Base-by-base conservation (phyloP, 2,329 filamentous ascomycete species). In the Hymenoscyphus fraxineus region DNA sequence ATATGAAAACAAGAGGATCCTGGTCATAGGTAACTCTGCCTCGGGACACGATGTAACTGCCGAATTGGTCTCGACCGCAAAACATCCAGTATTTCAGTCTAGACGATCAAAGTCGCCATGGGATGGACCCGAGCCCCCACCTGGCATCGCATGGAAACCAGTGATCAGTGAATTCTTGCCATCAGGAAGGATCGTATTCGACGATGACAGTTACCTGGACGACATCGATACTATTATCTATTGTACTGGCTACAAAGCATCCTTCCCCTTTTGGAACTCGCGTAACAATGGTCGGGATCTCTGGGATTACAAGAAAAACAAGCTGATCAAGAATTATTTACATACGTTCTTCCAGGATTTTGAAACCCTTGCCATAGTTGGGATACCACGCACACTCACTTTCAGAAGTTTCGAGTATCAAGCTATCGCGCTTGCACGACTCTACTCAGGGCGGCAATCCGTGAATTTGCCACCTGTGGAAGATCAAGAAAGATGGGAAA, bases 171-270 rank as follows among this genome's bases (percentile, higher is more conserved):
- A 79, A 38, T 86, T 78, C 69, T 67, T 74, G 31, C 10, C 75
- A 59, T 74, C 79, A 70, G 78, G 81, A 32, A 66, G 79, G 54
- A 74, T 86, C 70, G 60, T 81, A 31, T 91, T 95, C 68, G 80
- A 82, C 41, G 82, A 91, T 70, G 88, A 87, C 6, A 81, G 79
- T 0, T 74, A 88, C 10, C 88, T 92, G 71, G 77, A 78, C 4
- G 79, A 87, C 39, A 76, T 97, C 60, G 93, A 97, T 71, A 84
- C 85, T 1, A 78, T 97, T 2, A 75, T 97, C 40, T 97, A 94
- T 76, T 92, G 90, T 75, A 97, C 93, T 0, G 93, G 93, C 0
- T 97, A 95, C 72, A 85, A 94, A 65, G 95, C 90, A 76, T 88
- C 88, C 9, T 90, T 89, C 62, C 92, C 93, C 0, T 97, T 96